These are phyloP conservation scores for Geoglossum glabrum DNA, from an alignment of 495 filamentous ascomycete species.

Conservation along the genomic window DNA sequence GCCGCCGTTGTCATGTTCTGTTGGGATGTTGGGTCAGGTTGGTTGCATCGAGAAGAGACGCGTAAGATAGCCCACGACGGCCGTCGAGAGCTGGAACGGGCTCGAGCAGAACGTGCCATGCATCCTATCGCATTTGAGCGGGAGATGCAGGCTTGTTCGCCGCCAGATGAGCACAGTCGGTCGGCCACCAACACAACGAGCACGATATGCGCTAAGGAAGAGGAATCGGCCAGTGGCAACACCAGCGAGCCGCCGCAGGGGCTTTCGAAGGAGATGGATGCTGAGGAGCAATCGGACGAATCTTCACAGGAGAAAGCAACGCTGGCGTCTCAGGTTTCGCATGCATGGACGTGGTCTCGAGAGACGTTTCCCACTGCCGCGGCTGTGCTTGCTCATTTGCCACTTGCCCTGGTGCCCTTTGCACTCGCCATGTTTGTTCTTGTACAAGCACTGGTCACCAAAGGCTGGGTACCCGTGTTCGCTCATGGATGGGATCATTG, in stretches of 20 bases:
- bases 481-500: constrained; percentile 47
- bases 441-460: constrained; percentile 43
- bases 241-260: not conserved
- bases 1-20: constrained; percentile 41
- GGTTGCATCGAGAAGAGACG: constrained; percentile 34
- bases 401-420: constrained; percentile 42
- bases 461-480: constrained; percentile 47
- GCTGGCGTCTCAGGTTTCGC: constrained; percentile 24
- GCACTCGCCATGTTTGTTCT: constrained; percentile 48
- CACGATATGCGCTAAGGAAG: not conserved
- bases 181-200: not conserved
- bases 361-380: constrained; percentile 47
- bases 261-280: constrained; percentile 4
- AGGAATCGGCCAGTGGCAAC: not conserved
- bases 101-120: constrained; percentile 19
- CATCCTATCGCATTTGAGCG: not conserved
- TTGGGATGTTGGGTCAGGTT: constrained; percentile 38
- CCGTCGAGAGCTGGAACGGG: constrained; percentile 27
- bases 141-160: not conserved
- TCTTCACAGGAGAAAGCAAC: constrained; percentile 16
- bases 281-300: constrained; percentile 3
- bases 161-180: not conserved
- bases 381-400: constrained; percentile 36
- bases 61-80: constrained; percentile 36
- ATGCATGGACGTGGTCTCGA: constrained; percentile 31